Evolutionary conservation across 2,329 filamentous ascomycete species (phyloP).

Genomic region (Hypomyces rosellus): DNA sequence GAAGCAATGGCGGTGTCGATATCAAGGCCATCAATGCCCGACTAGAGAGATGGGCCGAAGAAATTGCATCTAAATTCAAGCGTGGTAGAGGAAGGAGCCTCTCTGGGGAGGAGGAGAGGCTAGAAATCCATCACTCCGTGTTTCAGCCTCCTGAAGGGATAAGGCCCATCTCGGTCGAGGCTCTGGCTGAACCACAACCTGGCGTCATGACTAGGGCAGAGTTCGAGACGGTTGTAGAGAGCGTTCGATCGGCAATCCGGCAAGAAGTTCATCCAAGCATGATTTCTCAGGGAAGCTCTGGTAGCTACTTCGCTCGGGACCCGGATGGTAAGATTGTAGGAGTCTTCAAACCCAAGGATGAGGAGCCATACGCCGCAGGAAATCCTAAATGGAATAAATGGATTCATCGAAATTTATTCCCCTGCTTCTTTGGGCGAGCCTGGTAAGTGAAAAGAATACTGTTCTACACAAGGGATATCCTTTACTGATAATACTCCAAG

Average conservation of each 20-base stretch:
- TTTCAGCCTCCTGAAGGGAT: slow-evolving; percentile 90
- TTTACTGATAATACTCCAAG: slow-evolving; percentile 28
- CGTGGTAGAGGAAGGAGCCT: slow-evolving; percentile 69
- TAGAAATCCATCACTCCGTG: slow-evolving; percentile 96
- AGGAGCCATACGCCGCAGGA: slow-evolving; percentile 92
- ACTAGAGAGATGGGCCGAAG: slow-evolving; percentile 92
- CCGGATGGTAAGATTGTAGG: slow-evolving; percentile 89
- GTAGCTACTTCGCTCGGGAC: slow-evolving; percentile 95
- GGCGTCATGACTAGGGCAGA: slow-evolving; percentile 69
- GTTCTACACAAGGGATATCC: not conserved
- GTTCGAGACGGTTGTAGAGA: slow-evolving; percentile 85
- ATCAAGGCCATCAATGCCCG: slow-evolving; percentile 97
- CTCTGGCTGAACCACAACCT: slow-evolving; percentile 56
- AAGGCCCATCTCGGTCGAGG: slow-evolving; percentile 69
- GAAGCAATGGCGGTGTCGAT: slow-evolving; percentile 83
- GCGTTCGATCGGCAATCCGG: slow-evolving; percentile 83
- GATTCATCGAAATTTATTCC: slow-evolving; percentile 96
- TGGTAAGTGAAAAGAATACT: slow-evolving; percentile 49
- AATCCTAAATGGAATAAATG: slow-evolving; percentile 99
- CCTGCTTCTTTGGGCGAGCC: slow-evolving; percentile 91
- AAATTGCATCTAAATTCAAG: slow-evolving; percentile 97
- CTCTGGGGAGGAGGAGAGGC: slow-evolving; percentile 67
- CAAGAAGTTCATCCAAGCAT: slow-evolving; percentile 88
- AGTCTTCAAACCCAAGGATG: slow-evolving; percentile 98
- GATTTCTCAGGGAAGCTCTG: slow-evolving; percentile 95